Evolutionary conservation across 305 asterid species (phyloP).

Genomic region (Fraxinus ornus): DNA sequence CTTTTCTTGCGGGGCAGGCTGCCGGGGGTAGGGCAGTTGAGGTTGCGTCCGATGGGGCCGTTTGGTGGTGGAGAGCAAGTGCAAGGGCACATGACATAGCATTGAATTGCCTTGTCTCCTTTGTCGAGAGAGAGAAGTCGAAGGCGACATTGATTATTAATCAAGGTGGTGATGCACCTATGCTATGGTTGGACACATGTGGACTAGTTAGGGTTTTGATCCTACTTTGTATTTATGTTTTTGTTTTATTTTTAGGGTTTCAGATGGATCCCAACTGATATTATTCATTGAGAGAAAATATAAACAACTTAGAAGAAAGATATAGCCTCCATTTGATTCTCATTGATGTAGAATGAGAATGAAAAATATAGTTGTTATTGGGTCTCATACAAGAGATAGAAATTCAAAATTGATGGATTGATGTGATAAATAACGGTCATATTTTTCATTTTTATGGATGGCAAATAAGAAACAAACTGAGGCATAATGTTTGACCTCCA

Average conservation of each 20-base stretch:
- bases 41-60: neutral
- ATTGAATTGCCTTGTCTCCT: conserved; percentile 30
- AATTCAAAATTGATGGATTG: too few relatives aligned
- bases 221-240: conserved; percentile 36
- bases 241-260: neutral
- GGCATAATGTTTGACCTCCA: neutral
- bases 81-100: conserved; percentile 23
- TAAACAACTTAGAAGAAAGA: neutral
- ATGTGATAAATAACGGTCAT: too few relatives aligned
- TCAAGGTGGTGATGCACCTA: conserved; percentile 18
- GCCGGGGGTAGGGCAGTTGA: neutral
- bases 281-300: neutral
- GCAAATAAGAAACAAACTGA: too few relatives aligned
- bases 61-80: conserved; percentile 17
- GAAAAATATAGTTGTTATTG: too few relatives aligned
- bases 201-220: neutral
- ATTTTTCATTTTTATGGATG: too few relatives aligned
- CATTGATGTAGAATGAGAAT: too few relatives aligned
- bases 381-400: too few relatives aligned
- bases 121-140: conserved; percentile 9
- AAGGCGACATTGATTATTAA: conserved; percentile 24
- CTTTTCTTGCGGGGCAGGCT: neutral
- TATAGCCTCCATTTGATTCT: too few relatives aligned
- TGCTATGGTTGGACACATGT: conserved; percentile 29
- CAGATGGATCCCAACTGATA: neutral